Evolutionary conservation across 1,284 basidiomycete genomes (phyloP).

Genomic region (Macrocystidia cucumis): DNA sequence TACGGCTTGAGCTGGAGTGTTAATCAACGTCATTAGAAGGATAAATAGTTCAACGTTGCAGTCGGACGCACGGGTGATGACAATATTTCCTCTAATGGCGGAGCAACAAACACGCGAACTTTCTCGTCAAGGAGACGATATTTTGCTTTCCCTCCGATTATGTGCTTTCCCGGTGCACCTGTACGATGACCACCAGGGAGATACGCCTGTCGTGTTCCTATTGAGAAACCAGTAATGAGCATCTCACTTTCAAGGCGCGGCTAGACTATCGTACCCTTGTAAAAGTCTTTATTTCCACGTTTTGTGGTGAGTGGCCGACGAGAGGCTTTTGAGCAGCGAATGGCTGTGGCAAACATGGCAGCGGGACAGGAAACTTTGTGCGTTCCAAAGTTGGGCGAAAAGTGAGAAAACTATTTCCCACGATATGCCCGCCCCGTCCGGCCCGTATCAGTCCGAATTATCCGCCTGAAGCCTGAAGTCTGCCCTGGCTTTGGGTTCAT

Average conservation of each 20-base stretch:
- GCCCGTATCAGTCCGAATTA: too few species aligned
- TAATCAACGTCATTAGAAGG: background rate
- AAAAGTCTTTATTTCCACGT: conserved; percentile 87
- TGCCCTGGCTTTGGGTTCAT: too few species aligned
- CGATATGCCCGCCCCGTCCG: too few species aligned
- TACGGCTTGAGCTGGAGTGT: conserved; percentile 36
- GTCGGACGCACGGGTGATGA: conserved; percentile 53
- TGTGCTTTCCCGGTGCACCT: conserved; percentile 80
- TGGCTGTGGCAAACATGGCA: conserved; percentile 60
- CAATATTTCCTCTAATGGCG: conserved; percentile 58
- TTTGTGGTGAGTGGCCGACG: conserved; percentile 77
- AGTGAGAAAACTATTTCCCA: conserved; percentile 1
- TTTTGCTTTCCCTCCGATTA: conserved; percentile 67
- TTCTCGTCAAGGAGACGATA: conserved; percentile 76
- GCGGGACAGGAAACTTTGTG: background rate
- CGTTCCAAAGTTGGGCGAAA: background rate
- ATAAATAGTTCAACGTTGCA: background rate
- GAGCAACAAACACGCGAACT: conserved; percentile 80
- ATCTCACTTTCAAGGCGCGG: background rate
- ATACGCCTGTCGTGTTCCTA: conserved; percentile 76
- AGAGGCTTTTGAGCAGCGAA: conserved; percentile 70
- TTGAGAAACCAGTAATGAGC: background rate
- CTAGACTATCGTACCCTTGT: conserved; percentile 61
- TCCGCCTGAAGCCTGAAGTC: too few species aligned
- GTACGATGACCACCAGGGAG: conserved; percentile 83